Evolutionary conservation across 2,329 filamentous ascomycete genomes (phyloP).

Genomic region (Tolypocladium pustulatum): DNA sequence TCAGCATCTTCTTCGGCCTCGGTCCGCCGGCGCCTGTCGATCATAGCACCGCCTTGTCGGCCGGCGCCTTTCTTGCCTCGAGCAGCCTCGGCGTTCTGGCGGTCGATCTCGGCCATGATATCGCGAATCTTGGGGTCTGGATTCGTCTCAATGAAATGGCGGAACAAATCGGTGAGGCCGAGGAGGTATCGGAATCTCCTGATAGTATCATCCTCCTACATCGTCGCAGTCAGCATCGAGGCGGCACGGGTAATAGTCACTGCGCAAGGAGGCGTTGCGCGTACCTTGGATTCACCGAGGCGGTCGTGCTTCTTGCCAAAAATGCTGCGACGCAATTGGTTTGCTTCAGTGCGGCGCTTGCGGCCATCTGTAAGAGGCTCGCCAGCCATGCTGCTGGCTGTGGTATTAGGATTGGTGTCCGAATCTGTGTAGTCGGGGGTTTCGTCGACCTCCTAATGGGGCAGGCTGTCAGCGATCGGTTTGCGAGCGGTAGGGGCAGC

Average conservation of each 20-base stretch:
- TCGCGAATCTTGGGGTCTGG: conserved; percentile 91
- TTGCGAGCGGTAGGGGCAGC: background rate
- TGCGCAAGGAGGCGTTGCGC: conserved; percentile 5
- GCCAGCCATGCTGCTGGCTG: conserved; percentile 76
- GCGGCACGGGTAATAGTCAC: background rate
- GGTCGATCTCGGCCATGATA: conserved; percentile 89
- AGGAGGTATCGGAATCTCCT: conserved; percentile 89
- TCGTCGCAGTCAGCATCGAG: background rate
- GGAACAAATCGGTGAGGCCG: conserved; percentile 90
- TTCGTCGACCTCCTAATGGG: conserved; percentile 48
- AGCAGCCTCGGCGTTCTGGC: conserved; percentile 69
- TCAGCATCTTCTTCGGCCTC: conserved; percentile 98
- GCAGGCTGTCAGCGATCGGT: background rate
- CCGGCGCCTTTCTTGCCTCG: conserved; percentile 63
- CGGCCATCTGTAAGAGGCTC: conserved; percentile 67
- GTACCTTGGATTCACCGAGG: conserved; percentile 83
- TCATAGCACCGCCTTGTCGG: conserved; percentile 75
- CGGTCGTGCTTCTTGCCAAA: conserved; percentile 92
- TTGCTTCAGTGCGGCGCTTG: conserved; percentile 76
- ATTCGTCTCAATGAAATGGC: conserved; percentile 97
- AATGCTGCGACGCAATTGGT: conserved; percentile 81
- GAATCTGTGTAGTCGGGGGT: conserved; percentile 58
- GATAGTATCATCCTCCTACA: conserved; percentile 86
- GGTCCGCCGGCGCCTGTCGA: conserved; percentile 72
- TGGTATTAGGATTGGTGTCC: conserved; percentile 57